phyloP scores from a whole-genome alignment of 2,329 filamentous ascomycete species.

The Pleurostoma richardsiae region DNA sequence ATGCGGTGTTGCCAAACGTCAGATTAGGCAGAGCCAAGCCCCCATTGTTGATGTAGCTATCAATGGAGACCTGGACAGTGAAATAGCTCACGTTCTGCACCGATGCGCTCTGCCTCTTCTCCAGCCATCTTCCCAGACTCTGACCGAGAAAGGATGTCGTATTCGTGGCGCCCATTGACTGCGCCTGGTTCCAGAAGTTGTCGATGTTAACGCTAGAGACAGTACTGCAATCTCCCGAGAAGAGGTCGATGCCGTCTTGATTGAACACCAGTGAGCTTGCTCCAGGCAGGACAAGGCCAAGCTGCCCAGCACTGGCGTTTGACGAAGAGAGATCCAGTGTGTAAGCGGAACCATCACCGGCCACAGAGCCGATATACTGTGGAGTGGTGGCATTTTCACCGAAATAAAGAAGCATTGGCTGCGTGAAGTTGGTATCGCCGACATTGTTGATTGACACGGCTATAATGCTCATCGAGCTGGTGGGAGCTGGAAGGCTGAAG shows the following conservation, averaged over 20 bases:
- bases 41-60: constrained; percentile 6
- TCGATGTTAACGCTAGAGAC: constrained; percentile 11
- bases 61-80: constrained; percentile 10
- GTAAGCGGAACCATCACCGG: constrained; percentile 10
- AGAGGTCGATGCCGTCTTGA: constrained; percentile 13
- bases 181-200: constrained; percentile 13
- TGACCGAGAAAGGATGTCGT: too few relatives aligned
- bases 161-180: constrained; percentile 4
- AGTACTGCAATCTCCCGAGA: constrained; percentile 10
- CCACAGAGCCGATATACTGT: constrained; percentile 13
- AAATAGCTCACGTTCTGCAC: constrained; percentile 4
- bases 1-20: constrained; percentile 12
- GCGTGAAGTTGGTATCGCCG: constrained; percentile 6
- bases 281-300: constrained; percentile 9
- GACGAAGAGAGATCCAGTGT: constrained; percentile 13
- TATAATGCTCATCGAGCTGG: constrained; percentile 11
- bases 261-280: constrained; percentile 14
- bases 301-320: constrained; percentile 9
- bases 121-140: background rate
- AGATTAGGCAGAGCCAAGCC: constrained; percentile 9
- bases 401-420: constrained; percentile 14
- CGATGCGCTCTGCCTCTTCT: constrained; percentile 1
- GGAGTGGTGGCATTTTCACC: constrained; percentile 14
- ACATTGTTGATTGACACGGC: constrained; percentile 9
- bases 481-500: constrained; percentile 13